phyloP scores from a whole-genome alignment of 352 stramenopile genomes.

The Pythium dissotocum region DNA sequence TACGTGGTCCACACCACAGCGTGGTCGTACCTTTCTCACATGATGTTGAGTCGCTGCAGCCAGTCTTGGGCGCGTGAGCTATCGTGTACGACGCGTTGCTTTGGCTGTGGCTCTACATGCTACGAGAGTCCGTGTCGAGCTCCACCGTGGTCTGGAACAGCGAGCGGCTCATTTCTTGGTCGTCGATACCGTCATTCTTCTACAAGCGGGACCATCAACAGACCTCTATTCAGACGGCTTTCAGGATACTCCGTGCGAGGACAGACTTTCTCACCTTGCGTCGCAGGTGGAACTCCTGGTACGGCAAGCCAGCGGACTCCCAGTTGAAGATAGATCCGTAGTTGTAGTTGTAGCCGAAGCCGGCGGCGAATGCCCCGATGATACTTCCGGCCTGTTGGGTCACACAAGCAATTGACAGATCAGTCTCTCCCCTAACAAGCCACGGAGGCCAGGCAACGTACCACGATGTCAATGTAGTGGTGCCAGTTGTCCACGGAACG shows the following conservation, averaged over 20 bases:
- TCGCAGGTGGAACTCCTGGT: slow-evolving; percentile 50
- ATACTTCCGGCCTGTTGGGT: slow-evolving; percentile 38
- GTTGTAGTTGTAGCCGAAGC: slow-evolving; percentile 65
- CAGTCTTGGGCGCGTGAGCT: background rate
- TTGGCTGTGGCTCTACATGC: background rate
- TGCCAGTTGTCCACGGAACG: slow-evolving; percentile 87
- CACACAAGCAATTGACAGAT: too few species aligned
- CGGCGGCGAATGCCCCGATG: slow-evolving; percentile 46
- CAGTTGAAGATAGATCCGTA: slow-evolving; percentile 69
- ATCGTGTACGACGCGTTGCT: slow-evolving; percentile 9
- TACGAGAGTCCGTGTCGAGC: background rate
- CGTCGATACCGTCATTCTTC: slow-evolving; percentile 31
- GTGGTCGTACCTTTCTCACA: background rate
- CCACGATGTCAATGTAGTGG: slow-evolving; percentile 81
- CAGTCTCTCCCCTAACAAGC: too few species aligned
- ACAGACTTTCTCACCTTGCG: slow-evolving; percentile 36
- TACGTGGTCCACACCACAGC: background rate
- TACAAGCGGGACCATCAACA: slow-evolving; percentile 14
- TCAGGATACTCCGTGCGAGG: slow-evolving; percentile 12
- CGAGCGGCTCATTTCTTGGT: slow-evolving; percentile 22
- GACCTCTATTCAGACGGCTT: slow-evolving; percentile 21
- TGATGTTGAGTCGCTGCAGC: slow-evolving; percentile 13
- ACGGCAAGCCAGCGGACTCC: slow-evolving; percentile 54
- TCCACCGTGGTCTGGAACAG: slow-evolving; percentile 8
- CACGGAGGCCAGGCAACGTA: too few species aligned